Conservation (phyloP, 2,329 filamentous ascomycete species). For the Cladophialophora carrionii region DNA sequence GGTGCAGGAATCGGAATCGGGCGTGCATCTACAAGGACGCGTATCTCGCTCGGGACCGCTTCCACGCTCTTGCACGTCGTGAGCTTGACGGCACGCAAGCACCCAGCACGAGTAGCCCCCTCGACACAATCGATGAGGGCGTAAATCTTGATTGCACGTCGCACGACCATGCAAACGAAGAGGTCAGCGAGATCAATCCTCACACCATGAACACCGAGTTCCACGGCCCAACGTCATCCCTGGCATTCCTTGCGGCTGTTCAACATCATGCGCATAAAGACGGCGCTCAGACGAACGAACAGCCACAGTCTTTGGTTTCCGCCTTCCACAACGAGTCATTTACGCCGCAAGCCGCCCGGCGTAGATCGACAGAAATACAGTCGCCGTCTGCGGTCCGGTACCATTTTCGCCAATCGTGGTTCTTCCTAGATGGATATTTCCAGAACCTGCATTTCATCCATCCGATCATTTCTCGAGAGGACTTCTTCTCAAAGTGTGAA, state of each 20-base stretch:
- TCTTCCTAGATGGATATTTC: conserved; percentile 55
- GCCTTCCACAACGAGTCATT: conserved; percentile 5
- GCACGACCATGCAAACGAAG: conserved; percentile 30
- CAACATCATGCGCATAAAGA: conserved; percentile 19
- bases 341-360: neutral
- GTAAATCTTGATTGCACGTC: neutral
- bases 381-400: conserved; percentile 37
- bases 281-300: conserved; percentile 2
- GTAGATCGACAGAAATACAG: conserved; percentile 7
- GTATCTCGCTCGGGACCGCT: conserved; percentile 40
- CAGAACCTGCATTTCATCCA: conserved; percentile 55
- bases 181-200: conserved; percentile 51
- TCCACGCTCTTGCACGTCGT: conserved; percentile 25
- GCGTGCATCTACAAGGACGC: conserved; percentile 44
- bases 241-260: conserved; percentile 54
- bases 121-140: neutral
- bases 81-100: neutral
- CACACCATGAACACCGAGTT: conserved; percentile 54
- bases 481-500: conserved; percentile 50
- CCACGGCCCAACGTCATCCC: conserved; percentile 54
- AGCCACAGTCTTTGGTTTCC: neutral
- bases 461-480: conserved; percentile 52
- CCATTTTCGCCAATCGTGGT: conserved; percentile 51
- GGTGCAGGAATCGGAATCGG: conserved; percentile 47
- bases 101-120: neutral